Percentiles rank a stretch among this genome's conserved stretches.
Conservation (phyloP, 2,329 filamentous ascomycete genomes). For the Aureobasidium mangrovei region DNA sequence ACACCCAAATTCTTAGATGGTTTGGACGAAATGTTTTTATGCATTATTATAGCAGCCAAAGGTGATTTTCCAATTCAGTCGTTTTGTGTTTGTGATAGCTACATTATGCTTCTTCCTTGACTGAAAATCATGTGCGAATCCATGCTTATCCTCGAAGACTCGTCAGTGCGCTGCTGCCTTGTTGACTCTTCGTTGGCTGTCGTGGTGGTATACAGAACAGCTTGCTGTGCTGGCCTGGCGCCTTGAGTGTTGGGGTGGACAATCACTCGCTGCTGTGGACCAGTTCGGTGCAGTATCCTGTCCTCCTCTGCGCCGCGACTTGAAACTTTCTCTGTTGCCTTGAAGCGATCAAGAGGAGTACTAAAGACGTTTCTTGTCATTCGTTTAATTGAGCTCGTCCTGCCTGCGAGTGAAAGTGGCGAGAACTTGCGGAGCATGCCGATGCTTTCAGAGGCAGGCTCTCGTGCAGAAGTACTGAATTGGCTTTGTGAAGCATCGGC, state of each 20-base stretch:
- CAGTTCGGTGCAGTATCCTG: background rate
- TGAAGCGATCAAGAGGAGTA: background rate
- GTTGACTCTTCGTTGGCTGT: background rate
- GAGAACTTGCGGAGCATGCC: constrained; percentile 1
- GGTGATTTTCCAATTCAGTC: too few relatives aligned
- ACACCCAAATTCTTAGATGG: too few relatives aligned
- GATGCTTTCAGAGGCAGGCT: background rate
- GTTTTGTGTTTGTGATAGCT: too few relatives aligned
- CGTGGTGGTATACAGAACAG: background rate
- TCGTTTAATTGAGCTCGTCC: background rate
- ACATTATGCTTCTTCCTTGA: background rate
- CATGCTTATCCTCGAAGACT: background rate
- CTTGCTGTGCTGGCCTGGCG: background rate
- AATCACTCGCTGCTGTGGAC: background rate
- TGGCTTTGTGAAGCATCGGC: background rate
- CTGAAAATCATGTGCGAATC: constrained; percentile 6
- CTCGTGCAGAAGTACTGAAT: background rate
- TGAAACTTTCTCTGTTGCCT: background rate
- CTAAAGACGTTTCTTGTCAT: constrained; percentile 4
- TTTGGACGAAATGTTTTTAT: too few relatives aligned
- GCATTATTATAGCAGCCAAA: too few relatives aligned
- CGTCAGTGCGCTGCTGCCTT: background rate
- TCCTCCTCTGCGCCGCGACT: background rate
- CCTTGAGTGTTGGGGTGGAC: background rate
- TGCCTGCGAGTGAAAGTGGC: background rate